Evolutionary conservation across 306 rosid genomes (phyloP).

Genomic region (Gastrolobium bilobum): DNA sequence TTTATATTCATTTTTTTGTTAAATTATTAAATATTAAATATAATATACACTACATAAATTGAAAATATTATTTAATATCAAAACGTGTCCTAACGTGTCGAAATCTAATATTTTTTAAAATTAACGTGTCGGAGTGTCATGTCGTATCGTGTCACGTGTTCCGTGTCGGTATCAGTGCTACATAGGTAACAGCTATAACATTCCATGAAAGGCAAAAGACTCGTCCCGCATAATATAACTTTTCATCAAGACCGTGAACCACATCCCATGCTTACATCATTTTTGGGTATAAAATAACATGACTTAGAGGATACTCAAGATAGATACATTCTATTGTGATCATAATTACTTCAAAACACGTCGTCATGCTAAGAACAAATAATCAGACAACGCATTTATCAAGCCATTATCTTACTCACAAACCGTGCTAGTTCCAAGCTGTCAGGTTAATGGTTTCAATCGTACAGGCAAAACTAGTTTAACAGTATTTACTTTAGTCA

Average conservation of each 20-base stretch:
- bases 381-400: not conserved
- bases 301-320: not conserved
- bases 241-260: conserved; percentile 42
- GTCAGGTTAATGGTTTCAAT: conserved; percentile 22
- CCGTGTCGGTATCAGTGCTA: too few relatives aligned
- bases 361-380: not conserved
- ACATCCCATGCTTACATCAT: conserved; percentile 9
- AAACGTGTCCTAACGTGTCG: too few relatives aligned
- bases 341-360: conserved; percentile 27
- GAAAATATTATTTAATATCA: too few relatives aligned
- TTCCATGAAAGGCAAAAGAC: conserved; percentile 85
- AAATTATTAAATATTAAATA: too few relatives aligned
- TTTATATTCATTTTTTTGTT: too few relatives aligned
- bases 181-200: conserved; percentile 83
- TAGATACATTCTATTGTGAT: conserved; percentile 18
- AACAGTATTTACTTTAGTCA: not conserved
- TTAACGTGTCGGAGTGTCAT: too few relatives aligned
- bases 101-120: too few relatives aligned
- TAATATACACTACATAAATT: too few relatives aligned
- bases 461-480: conserved; percentile 14
- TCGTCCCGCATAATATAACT: conserved; percentile 68
- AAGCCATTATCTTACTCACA: conserved; percentile 38
- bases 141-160: too few relatives aligned
- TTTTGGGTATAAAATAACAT: conserved; percentile 31
- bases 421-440: conserved; percentile 24